Percentiles rank a stretch among this genome's conserved stretches.
Evolutionary conservation across 768 basidiomycete genomes (phyloP).

Genomic region (Calocera cornea): DNA sequence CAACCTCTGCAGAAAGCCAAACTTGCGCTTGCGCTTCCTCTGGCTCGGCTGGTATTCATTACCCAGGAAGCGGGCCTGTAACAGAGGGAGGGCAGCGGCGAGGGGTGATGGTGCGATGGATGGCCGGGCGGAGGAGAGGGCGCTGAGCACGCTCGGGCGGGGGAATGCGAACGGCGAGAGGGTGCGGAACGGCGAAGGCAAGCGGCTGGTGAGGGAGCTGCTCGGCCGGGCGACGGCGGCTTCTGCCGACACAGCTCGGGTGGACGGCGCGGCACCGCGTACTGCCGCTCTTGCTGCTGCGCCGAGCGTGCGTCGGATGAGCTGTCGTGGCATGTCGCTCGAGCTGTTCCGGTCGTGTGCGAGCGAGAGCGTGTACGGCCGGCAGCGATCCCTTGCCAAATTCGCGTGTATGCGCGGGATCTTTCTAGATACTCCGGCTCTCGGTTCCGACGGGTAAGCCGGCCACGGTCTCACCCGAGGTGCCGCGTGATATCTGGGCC

Average conservation of each 20-base stretch:
- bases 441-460: background rate
- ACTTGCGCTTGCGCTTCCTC: slow-evolving; percentile 80
- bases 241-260: background rate
- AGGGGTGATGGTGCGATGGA: slow-evolving; percentile 7
- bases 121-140: slow-evolving; percentile 21
- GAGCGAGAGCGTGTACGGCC: background rate
- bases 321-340: background rate
- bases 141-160: slow-evolving; percentile 25
- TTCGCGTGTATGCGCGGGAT: background rate
- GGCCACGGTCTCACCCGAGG: background rate
- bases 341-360: background rate
- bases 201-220: background rate
- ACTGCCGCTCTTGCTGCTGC: background rate
- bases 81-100: slow-evolving; percentile 11
- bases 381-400: background rate
- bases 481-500: background rate
- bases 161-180: slow-evolving; percentile 17
- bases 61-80: slow-evolving; percentile 58
- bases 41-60: slow-evolving; percentile 97
- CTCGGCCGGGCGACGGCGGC: background rate
- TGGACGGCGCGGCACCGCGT: background rate
- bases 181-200: background rate
- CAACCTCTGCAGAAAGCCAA: slow-evolving; percentile 76
- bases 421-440: background rate
- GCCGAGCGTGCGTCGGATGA: background rate